These are phyloP conservation scores for Straminergon stramineum DNA, from an alignment of 225 moss, liverwort and hornwort species.

Conservation along the genomic window DNA sequence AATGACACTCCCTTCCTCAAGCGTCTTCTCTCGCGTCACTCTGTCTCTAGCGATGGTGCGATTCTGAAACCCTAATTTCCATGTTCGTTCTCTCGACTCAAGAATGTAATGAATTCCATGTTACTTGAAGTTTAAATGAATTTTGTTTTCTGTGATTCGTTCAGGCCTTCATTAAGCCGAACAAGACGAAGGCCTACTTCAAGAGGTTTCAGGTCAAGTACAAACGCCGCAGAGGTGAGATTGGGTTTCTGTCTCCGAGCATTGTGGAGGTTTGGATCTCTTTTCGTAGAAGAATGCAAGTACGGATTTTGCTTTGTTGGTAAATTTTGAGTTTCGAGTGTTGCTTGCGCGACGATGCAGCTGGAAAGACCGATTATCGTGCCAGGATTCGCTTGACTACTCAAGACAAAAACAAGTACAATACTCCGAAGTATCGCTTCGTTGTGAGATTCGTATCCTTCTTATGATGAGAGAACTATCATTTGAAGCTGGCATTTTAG, in stretches of 20 bases:
- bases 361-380: neutral
- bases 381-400: neutral
- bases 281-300: neutral
- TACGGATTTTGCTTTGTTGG: neutral
- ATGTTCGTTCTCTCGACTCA: neutral
- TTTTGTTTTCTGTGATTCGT: neutral
- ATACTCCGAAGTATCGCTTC: neutral
- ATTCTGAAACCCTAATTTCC: neutral
- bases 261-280: neutral
- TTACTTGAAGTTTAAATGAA: neutral
- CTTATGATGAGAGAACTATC: neutral
- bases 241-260: neutral
- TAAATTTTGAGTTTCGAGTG: neutral
- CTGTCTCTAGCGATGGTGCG: neutral
- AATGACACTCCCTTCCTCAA: fast-evolving
- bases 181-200: conserved; percentile 79
- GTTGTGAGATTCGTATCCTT: neutral
- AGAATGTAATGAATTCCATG: neutral
- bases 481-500: neutral
- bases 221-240: conserved; percentile 51
- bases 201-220: conserved; percentile 86
- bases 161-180: conserved; percentile 65
- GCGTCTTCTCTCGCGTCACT: neutral
- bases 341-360: neutral
- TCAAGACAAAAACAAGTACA: neutral